Evolutionary conservation across 148 eudicot genomes (phyloP), one percentile per base, ranked within the genome.

Genomic region (Camellia granthamiana): DNA sequence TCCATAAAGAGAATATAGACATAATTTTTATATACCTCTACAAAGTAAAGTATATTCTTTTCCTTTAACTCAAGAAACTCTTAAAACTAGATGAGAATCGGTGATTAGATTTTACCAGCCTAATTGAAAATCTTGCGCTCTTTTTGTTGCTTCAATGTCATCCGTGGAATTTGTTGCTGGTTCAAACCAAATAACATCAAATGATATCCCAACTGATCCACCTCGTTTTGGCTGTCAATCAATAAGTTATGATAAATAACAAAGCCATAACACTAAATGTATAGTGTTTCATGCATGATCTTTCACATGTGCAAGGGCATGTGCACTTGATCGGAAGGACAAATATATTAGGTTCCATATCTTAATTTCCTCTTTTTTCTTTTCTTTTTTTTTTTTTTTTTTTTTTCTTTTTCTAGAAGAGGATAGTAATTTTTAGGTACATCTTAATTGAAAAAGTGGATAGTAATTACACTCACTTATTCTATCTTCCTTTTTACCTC

Each of bases 111-210:
- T 11, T 38, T 90, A 96, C 99, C 99, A 96, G 79, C 97, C 98
- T 63, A 92, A 82, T 77, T 93, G 87, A 78, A 92, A 96, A 78
- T 96, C 95, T 67, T 85, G 84, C 44, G 98, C 99, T 76, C 98
- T 86, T 79, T 92, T 91, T 30, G 99, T 76, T 19, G 99, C 98
- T 52, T 89, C 86, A 49, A 93, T 83, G 80, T 96, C 91, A 67
- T 88, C 87, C 7, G 90, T 78, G 13, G 85, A 88, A 87, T 92
- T 93, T 8, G 98, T 86, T 13, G 80, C 85, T 16, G 99, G 92
- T 84, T 93, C 92, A 30, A 83, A 96, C 99, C 98, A 96, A 44
- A 92, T 86, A 30, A 85, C 82, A 80, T 96, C 93, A 51, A 96
- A 86, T 0, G 92, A 46, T 41, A 92, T 85, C 65, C 97, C 94